phyloP scores from a whole-genome alignment of 192 early-diverging fungal species.

The Mortierella alpina region DNA sequence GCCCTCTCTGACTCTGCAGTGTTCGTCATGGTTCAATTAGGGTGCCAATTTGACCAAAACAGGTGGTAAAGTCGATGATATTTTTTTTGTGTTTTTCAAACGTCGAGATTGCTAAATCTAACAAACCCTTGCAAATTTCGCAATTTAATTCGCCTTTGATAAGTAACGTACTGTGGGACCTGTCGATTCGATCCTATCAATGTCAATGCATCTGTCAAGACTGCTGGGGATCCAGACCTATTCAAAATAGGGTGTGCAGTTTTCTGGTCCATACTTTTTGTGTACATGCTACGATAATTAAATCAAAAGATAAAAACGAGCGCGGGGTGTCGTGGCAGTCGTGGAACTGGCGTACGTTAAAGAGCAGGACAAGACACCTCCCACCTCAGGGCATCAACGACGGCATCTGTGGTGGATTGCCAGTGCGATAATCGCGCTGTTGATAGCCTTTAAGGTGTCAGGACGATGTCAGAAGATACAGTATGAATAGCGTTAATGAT shows the following conservation, averaged over 20 bases:
- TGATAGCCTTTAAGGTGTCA: too few species aligned
- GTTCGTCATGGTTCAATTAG: not conserved
- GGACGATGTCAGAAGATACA: too few species aligned
- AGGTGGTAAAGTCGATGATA: not conserved
- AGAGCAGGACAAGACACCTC: too few species aligned
- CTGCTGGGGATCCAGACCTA: not conserved
- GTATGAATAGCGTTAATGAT: too few species aligned
- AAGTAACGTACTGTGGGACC: slow-evolving; percentile 17
- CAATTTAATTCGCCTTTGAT: not conserved
- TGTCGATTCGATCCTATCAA: slow-evolving; percentile 1
- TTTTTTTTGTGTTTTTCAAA: not conserved
- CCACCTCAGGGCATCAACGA: too few species aligned
- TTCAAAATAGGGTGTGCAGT: not conserved
- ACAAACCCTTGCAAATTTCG: not conserved
- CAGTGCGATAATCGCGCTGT: too few species aligned
- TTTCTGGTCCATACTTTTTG: not conserved
- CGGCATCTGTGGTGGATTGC: too few species aligned
- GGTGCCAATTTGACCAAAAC: not conserved
- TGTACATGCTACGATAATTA: not conserved
- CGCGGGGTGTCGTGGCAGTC: too few species aligned
- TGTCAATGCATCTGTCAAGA: not conserved
- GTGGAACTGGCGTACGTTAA: too few species aligned
- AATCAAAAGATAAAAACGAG: too few species aligned
- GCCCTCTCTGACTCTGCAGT: not conserved
- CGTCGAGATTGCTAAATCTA: not conserved